Base-by-base conservation (phyloP, 2,329 filamentous ascomycete genomes). In the Zasmidium citrigriseum region DNA sequence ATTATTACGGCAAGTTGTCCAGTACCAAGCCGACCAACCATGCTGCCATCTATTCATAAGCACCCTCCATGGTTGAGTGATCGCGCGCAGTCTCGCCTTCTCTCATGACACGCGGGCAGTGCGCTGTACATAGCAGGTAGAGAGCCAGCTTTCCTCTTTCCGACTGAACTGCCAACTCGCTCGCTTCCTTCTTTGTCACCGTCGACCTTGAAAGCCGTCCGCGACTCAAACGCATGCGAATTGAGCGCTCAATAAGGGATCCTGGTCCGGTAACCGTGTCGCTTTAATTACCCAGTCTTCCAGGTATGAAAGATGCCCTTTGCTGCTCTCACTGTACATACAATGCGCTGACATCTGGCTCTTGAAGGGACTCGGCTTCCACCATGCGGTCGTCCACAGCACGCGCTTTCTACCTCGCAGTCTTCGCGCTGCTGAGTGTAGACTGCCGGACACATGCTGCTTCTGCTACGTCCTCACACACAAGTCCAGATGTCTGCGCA, bases 401-500 rank as follows among this genome's bases (percentile, higher is more conserved):
- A 25, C 53, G 54, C 12, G 61, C 67, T 41, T 87, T 88, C 74
- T 87, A 84, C 72, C 77, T 87, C 57, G 85, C 85, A 55, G 77
- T 86, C 63, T 87, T 87, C 69, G 77, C 83, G 65, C 77, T 88
- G 67, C 77, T 86, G 61, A 75, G 77, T 48, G 58, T 57, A 22
- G 55, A 78, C 80, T 68, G 82, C 64, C 69, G 61, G 51, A 60
- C 58, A 44, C 59, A 66, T 57, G 72, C 71, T 70, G 78, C 71
- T 64, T 73, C 74, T 70, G 68, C 71, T 55, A 71, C 70, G 63
- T 70, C 71, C 66, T 64, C 73, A 44, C 69, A 65, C 57, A 53
- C 65, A 51, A 69, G 73, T 45, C 70, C 78, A 69, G 78, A 82
- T 70, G 76, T 81, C 68, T 86, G 83, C 75, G 81, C 82, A 67